Evolutionary conservation across 768 basidiomycete genomes (phyloP).

Genomic region (Mycena polygramma): DNA sequence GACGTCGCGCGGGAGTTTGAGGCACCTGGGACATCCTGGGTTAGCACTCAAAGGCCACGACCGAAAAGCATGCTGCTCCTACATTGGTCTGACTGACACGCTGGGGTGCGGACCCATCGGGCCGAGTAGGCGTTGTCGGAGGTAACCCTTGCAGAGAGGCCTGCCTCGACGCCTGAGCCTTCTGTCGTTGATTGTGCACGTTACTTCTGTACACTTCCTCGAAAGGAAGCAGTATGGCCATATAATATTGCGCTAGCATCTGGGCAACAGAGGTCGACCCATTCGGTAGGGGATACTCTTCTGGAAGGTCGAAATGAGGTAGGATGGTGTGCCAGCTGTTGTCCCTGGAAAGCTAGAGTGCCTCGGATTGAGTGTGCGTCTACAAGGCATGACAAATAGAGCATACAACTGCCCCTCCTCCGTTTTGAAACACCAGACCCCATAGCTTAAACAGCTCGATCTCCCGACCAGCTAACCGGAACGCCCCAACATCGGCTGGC

Average conservation of each 20-base stretch:
- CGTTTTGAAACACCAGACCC: conserved; percentile 68
- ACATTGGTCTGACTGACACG: conserved; percentile 29
- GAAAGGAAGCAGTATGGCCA: conserved; percentile 73
- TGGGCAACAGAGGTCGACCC: conserved; percentile 64
- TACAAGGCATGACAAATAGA: conserved; percentile 26
- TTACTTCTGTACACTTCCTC: conserved; percentile 79
- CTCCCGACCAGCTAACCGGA: conserved; percentile 81
- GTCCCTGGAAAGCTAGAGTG: conserved; percentile 60
- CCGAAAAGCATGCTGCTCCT: conserved; percentile 12
- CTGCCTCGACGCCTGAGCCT: conserved; percentile 51
- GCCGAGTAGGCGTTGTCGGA: conserved; percentile 27
- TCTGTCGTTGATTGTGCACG: conserved; percentile 70
- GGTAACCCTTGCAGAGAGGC: conserved; percentile 43
- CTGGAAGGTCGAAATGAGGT: conserved; percentile 72
- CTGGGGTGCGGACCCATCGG: conserved; percentile 27
- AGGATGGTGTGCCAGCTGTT: conserved; percentile 70
- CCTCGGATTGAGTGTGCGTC: conserved; percentile 34
- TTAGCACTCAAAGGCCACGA: conserved; percentile 11
- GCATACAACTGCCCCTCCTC: conserved; percentile 74
- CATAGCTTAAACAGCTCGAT: conserved; percentile 84
- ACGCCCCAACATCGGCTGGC: conserved; percentile 67
- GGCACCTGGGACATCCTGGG: conserved; percentile 39
- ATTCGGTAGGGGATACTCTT: conserved; percentile 61
- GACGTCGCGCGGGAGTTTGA: conserved; percentile 45
- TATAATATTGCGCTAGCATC: conserved; percentile 71